A percentile compares a stretch with the other conserved stretches of the same genome.
phyloP scores from a whole-genome alignment of 2,329 filamentous ascomycete genomes.

The Colletotrichum lindemuthianum region DNA sequence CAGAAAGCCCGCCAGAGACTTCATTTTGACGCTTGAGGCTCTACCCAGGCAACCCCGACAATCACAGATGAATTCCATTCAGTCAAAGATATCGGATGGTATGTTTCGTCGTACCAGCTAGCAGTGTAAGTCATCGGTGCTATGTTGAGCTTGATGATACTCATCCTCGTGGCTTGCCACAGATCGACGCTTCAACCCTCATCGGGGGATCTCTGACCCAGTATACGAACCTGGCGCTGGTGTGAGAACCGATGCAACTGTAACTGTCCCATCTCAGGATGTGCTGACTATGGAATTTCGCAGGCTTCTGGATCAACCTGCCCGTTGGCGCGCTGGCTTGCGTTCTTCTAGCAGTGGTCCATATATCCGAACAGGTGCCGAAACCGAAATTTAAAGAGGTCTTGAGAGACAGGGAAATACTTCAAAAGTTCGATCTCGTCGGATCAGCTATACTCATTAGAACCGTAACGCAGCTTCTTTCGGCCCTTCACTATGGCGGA shows the following conservation, averaged over 20 bases:
- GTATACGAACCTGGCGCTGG: constrained; percentile 47
- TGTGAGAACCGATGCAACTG: constrained; percentile 41
- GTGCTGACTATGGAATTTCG: background rate
- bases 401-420: constrained; percentile 43
- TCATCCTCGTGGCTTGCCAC: constrained; percentile 13
- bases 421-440: constrained; percentile 51
- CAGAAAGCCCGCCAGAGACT: no score
- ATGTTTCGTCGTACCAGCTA: constrained; percentile 60
- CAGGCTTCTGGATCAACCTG: constrained; percentile 58
- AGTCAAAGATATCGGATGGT: constrained; percentile 65
- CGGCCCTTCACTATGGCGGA: constrained; percentile 57
- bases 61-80: constrained; percentile 62
- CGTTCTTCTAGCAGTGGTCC: constrained; percentile 44
- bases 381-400: constrained; percentile 41
- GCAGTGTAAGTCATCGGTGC: constrained; percentile 48
- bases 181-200: constrained; percentile 60
- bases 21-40: constrained; percentile 3
- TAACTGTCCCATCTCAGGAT: background rate
- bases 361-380: constrained; percentile 48
- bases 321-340: constrained; percentile 52
- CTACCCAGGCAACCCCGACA: constrained; percentile 52
- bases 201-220: constrained; percentile 42
- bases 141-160: background rate
- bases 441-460: constrained; percentile 55
- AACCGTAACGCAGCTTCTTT: constrained; percentile 51